Conservation (phyloP, 441 rosid species). For the Syzygium syzygioides region DNA sequence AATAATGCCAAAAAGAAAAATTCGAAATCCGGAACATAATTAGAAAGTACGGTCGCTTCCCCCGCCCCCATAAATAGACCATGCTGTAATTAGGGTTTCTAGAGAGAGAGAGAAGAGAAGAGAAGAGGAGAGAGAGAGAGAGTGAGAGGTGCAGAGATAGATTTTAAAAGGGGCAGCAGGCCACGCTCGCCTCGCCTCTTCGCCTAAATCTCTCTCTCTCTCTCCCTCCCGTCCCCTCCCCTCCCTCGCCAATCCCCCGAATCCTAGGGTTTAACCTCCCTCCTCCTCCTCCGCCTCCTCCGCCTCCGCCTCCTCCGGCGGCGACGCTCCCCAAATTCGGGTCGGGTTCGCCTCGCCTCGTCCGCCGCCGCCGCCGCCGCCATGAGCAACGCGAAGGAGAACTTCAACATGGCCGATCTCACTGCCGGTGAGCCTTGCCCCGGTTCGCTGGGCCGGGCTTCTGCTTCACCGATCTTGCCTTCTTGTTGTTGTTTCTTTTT, state of each 20-base stretch:
- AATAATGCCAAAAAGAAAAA: background rate
- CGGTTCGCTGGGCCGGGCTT: background rate
- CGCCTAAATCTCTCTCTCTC: background rate
- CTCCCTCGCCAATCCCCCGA: background rate
- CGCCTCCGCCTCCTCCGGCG: background rate
- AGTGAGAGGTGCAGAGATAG: background rate
- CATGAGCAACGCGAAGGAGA: conserved; percentile 63
- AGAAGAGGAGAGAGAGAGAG: background rate
- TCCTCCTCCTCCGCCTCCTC: conserved; percentile 10
- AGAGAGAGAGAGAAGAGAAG: background rate
- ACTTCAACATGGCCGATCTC: conserved; percentile 65
- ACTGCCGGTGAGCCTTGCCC: conserved; percentile 34
- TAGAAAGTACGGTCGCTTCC: background rate
- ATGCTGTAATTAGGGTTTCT: background rate
- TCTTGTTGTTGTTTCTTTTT: background rate
- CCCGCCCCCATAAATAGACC: background rate
- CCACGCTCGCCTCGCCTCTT: background rate
- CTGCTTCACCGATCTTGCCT: background rate
- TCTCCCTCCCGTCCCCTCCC: background rate
- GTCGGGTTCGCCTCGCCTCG: background rate
- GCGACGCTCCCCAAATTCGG: background rate
- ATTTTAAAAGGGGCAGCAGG: background rate
- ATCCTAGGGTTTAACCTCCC: conserved; percentile 11
- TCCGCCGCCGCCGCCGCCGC: background rate
- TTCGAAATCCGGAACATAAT: background rate